phyloP scores from a whole-genome alignment of 805 yeast species.

The Clavispora phyllophila region DNA sequence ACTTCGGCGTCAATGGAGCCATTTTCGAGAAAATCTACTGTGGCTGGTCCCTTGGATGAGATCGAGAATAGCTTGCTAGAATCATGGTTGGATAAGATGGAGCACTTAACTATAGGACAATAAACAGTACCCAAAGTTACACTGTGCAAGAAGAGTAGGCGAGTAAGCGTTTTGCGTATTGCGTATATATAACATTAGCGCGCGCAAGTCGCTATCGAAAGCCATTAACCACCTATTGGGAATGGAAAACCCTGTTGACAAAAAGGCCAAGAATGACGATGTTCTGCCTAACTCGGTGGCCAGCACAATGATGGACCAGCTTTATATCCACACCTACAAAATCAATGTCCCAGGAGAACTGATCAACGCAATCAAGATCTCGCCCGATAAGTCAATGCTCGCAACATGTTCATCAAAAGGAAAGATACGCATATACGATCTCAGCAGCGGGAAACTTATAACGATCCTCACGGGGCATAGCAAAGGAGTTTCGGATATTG shows the following conservation, averaged over 20 bases:
- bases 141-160: too few relatives aligned
- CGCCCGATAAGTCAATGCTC: constrained; percentile 54
- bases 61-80: constrained; percentile 37
- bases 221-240: not conserved
- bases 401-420: constrained; percentile 47
- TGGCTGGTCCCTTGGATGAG: constrained; percentile 25
- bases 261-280: constrained; percentile 1
- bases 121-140: not conserved
- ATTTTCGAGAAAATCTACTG: not conserved
- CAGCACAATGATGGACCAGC: constrained; percentile 2
- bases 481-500: constrained; percentile 67
- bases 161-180: not conserved
- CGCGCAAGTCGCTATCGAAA: not conserved
- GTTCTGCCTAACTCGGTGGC: not conserved
- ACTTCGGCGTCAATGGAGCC: not conserved
- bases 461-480: constrained; percentile 51
- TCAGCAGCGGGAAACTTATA: constrained; percentile 13
- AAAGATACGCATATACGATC: constrained; percentile 21
- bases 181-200: not conserved
- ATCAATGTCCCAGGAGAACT: constrained; percentile 5
- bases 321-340: constrained; percentile 12
- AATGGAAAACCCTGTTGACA: constrained; percentile 6
- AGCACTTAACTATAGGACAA: not conserved
- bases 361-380: constrained; percentile 47
- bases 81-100: constrained; percentile 39